Conservation (phyloP, 163 green algal species). For the Prototheca wickerhamii region DNA sequence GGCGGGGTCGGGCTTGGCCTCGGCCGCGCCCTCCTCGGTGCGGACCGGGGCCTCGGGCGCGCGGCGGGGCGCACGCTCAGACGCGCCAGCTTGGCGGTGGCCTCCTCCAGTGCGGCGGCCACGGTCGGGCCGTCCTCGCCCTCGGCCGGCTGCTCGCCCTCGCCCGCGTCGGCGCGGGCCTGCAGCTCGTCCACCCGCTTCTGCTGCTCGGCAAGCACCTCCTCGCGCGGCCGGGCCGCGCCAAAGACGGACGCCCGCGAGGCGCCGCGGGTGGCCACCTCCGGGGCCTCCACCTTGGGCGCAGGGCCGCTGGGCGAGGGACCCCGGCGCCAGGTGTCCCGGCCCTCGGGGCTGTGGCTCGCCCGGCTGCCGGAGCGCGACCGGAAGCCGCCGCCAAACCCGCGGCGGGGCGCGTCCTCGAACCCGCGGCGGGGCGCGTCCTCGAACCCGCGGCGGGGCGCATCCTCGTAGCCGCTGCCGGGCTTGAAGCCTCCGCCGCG, state of each 20-base stretch:
- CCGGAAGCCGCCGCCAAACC: not conserved
- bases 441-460: not conserved
- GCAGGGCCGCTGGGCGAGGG: not conserved
- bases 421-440: not conserved
- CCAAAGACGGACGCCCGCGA: conserved; percentile 48
- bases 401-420: not conserved
- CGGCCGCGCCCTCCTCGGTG: not conserved
- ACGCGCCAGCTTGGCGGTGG: not conserved
- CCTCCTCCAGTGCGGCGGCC: not conserved
- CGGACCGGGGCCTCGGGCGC: not conserved
- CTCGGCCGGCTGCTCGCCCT: not conserved
- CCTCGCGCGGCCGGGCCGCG: conserved; percentile 63
- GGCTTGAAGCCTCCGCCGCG: not conserved
- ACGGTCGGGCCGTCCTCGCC: not conserved
- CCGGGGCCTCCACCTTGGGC: conserved; percentile 1
- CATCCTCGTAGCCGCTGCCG: not conserved
- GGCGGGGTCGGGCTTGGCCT: not conserved
- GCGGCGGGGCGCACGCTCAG: not conserved
- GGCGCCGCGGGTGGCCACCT: not conserved
- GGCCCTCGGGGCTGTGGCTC: conserved; percentile 4
- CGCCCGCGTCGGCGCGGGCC: not conserved
- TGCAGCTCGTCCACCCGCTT: conserved; percentile 41
- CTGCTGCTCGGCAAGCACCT: conserved; percentile 69
- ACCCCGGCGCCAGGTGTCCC: conserved; percentile 3
- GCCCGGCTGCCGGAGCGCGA: not conserved